Percentiles rank a stretch among this genome's conserved stretches.
These are phyloP conservation scores for Didymella exigua DNA, from an alignment of 2,329 filamentous ascomycete species.

Conservation along the genomic window DNA sequence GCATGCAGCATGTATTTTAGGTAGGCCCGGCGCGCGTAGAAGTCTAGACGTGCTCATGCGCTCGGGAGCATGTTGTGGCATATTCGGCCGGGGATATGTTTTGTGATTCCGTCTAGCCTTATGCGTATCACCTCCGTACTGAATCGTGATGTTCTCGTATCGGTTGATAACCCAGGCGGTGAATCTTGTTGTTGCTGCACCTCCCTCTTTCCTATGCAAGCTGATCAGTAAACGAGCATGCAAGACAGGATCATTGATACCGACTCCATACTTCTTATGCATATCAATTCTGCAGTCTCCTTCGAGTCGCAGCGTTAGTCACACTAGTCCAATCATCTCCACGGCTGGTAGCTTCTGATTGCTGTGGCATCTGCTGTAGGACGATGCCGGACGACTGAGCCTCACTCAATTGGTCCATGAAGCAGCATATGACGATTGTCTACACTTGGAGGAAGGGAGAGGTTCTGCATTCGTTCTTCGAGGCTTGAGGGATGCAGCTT, in stretches of 20 bases:
- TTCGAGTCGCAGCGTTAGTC: neutral
- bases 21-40: neutral
- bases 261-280: neutral
- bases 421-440: neutral
- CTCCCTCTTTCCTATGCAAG: neutral
- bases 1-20: constrained; percentile 1
- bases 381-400: neutral
- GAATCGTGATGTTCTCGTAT: neutral
- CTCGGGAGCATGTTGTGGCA: constrained; percentile 2
- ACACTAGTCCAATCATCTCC: neutral
- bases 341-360: neutral
- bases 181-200: neutral
- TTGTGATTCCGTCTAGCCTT: neutral
- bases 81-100: neutral
- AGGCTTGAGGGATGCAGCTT: neutral
- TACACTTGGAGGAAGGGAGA: neutral
- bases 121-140: neutral
- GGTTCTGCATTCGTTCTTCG: neutral
- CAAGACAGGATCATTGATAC: neutral
- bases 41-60: neutral
- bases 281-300: neutral
- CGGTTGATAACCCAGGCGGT: neutral
- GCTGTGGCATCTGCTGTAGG: neutral
- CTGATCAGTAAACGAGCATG: neutral
- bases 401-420: neutral